Base-by-base conservation (phyloP, 2,329 filamentous ascomycete species). In the Ilyonectria destructans region DNA sequence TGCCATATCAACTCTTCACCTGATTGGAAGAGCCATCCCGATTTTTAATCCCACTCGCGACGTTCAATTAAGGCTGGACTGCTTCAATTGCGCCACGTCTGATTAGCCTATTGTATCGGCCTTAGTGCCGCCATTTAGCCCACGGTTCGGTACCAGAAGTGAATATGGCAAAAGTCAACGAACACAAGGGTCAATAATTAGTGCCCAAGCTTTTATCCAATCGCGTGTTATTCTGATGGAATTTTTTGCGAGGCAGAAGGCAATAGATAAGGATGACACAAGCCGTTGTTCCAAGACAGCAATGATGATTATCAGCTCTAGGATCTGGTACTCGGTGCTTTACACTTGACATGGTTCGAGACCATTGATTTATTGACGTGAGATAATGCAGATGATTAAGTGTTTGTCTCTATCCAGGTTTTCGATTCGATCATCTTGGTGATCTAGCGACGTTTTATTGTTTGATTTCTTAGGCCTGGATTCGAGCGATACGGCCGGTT, bases 31-130 rank as follows among this genome's bases (percentile, higher is more conserved):
- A 46, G 37, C 19, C 26, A 55, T 35, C 37, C 10, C 15, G n/a
- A 12, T 19, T 51, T 17, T 35, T 45, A 13, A 60, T 49, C 62
- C 58, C 58, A 49, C 59, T 65, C 21, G 49, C 21, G 21, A 65
- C 6, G 56, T 49, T 43, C 37, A 35, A 55, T 59, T 58, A 60
- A 40, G 40, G 31, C 31, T 54, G 33, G n/a, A 35, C 40, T 40
- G 49, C 40, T 21, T 33, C 15, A 60, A 55, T 48, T 40, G 49
- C 49, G 37, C 62, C 62, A 65, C 49, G 62, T 12, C 33, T 7
- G 43, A 23, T 17, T 17, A 40, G 45, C 21, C 35, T 46, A 17
- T 43, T 40, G 61, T 57, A 23, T 52, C 33, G 31, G n/a, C 17
- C 46, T 31, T 63, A 26, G 60, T 63, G 52, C 52, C 52, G 29